These are phyloP conservation scores for Ajuga chamaepitys DNA, from an alignment of 257 asterid genomes.

Conservation along the genomic window DNA sequence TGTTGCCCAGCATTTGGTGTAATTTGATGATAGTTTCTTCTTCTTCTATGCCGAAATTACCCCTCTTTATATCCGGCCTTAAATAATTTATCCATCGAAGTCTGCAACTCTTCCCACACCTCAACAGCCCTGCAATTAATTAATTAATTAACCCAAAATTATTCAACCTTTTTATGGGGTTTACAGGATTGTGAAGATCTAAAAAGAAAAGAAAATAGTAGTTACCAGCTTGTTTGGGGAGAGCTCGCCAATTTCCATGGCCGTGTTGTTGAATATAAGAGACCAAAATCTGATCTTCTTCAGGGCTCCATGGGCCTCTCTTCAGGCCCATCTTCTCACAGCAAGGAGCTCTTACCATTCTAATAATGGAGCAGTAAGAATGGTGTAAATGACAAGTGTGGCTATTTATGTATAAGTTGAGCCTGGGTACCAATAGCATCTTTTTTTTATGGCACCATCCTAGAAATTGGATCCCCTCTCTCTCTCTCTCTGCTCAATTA, in stretches of 20 bases:
- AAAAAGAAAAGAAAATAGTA: not conserved
- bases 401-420: constrained; percentile 48
- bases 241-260: constrained; percentile 66
- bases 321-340: constrained; percentile 63
- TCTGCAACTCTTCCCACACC: constrained; percentile 73
- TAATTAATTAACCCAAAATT: not conserved
- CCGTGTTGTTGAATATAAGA: constrained; percentile 43
- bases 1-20: constrained; percentile 53
- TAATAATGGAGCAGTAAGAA: not conserved
- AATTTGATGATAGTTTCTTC: constrained; percentile 51
- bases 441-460: constrained; percentile 25
- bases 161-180: too few relatives aligned
- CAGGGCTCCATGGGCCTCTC: constrained; percentile 63
- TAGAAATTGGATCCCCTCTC: constrained; percentile 31
- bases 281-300: constrained; percentile 50
- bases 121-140: constrained; percentile 56
- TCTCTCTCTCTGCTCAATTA: not conserved
- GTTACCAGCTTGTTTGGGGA: constrained; percentile 58
- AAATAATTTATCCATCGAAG: constrained; percentile 54
- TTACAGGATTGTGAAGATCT: not conserved
- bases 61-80: constrained; percentile 57
- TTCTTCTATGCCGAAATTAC: constrained; percentile 50
- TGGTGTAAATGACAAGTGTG: constrained; percentile 20
- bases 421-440: constrained; percentile 30
- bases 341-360: constrained; percentile 83